phyloP scores from a whole-genome alignment of 2,329 filamentous ascomycete genomes.

The Arachnopeziza araneosa region DNA sequence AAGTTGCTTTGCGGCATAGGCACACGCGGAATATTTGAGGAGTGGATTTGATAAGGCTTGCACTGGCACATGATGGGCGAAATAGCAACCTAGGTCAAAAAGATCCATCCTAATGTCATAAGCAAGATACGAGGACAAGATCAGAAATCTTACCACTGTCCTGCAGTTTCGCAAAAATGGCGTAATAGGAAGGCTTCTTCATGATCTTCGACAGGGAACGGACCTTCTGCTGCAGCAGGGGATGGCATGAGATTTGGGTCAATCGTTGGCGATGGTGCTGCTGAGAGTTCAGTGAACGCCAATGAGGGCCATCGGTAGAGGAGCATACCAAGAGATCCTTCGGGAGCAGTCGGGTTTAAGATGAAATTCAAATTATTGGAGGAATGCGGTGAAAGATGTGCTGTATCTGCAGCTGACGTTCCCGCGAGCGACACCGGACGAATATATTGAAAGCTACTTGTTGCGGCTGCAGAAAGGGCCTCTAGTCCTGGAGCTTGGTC shows the following conservation, averaged over 20 bases:
- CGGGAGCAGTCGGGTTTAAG: slow-evolving; percentile 37
- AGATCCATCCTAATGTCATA: slow-evolving; percentile 42
- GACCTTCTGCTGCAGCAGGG: slow-evolving; percentile 13
- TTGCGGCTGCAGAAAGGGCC: slow-evolving; percentile 47
- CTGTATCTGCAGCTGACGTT: slow-evolving; percentile 15
- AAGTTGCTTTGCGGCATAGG: slow-evolving; percentile 57
- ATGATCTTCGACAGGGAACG: slow-evolving; percentile 39
- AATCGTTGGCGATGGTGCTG: slow-evolving; percentile 36
- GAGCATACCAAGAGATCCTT: slow-evolving; percentile 17
- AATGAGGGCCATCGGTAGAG: neutral
- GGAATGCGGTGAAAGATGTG: slow-evolving; percentile 21
- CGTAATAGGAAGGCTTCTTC: slow-evolving; percentile 55
- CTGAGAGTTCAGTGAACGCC: slow-evolving; percentile 24
- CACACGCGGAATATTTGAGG: slow-evolving; percentile 48
- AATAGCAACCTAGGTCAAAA: slow-evolving; percentile 52
- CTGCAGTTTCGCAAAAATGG: slow-evolving; percentile 54
- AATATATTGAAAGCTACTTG: slow-evolving; percentile 33
- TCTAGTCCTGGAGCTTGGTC: slow-evolving; percentile 47
- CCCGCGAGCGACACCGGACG: slow-evolving; percentile 18
- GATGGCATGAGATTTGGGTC: slow-evolving; percentile 35
- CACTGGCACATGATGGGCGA: slow-evolving; percentile 53
- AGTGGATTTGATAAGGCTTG: slow-evolving; percentile 45
- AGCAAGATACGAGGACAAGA: neutral
- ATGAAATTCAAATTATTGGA: slow-evolving; percentile 49
- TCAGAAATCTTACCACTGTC: slow-evolving; percentile 43